Evolutionary conservation across 2,329 filamentous ascomycete species (phyloP), one percentile per base, ranked within the genome.

Genomic region (Whalleya microplaca): DNA sequence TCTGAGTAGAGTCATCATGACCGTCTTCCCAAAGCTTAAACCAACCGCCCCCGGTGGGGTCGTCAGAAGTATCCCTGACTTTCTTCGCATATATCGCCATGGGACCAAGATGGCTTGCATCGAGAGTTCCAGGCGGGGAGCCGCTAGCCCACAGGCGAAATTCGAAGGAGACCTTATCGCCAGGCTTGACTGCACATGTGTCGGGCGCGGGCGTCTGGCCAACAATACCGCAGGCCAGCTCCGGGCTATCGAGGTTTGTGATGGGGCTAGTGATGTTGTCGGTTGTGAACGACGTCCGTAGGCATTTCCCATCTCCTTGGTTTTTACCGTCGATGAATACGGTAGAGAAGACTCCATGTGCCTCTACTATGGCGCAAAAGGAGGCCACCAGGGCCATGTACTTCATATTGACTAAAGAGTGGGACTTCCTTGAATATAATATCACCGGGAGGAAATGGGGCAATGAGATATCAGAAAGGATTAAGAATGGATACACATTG

Each of bases 1-100:
- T 56, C 1, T 53, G 21, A 7, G 67, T 59, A 10, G 61, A 59
- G 29, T 68, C 68, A 9, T 64, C 61, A 37, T 70, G 64, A 7
- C 69, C 65, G 7, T 59, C 57, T 3, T 53, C 56, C 54, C 52
- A 60, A 5, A 63, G 23, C 52, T 63, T 63, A 29, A 63, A 63
- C 55, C 56, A 63, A 2, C 56, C 56, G 7, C 27, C n/a, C 6
- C 59, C 59, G 2, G 45, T 49, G 14, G 46, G 42, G 20, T 56
- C 51, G 20, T 52, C 18, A 1, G 40, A 29, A 1, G 43, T 19
- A 18, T 29, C 18, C 4, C 27, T 40, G 1, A 58, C 53, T 23
- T 48, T 23, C 41, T 55, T 56, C 12, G 59, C 56, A 45, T 62
- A 62, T 5, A 62, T 51, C 1, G 56, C 59, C 59, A 56, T 56